A percentile compares a stretch with the other conserved stretches of the same genome.
These are phyloP conservation scores for Neofusicoccum laricinum DNA, from an alignment of 2,329 filamentous ascomycete species.

Conservation along the genomic window DNA sequence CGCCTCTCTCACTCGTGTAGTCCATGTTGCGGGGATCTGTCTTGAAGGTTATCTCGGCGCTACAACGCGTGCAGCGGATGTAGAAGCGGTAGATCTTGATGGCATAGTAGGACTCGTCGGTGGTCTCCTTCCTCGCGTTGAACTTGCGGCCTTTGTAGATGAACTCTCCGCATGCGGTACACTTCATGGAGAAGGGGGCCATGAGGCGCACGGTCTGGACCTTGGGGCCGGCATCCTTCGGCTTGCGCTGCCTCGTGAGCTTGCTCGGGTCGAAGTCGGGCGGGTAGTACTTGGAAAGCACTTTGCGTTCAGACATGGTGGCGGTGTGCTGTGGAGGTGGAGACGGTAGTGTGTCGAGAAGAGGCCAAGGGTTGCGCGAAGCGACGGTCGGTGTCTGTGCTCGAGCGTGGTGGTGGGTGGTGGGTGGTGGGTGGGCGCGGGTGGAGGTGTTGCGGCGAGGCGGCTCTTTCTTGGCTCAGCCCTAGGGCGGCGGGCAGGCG, in stretches of 20 bases:
- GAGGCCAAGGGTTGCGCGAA: neutral
- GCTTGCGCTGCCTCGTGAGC: slow-evolving; percentile 65
- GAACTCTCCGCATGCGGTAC: slow-evolving; percentile 69
- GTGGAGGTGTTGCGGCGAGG: neutral
- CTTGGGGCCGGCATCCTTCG: slow-evolving; percentile 72
- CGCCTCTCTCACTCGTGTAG: slow-evolving; percentile 76
- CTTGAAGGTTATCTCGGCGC: slow-evolving; percentile 83
- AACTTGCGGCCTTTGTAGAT: slow-evolving; percentile 94
- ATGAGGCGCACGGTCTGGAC: slow-evolving; percentile 86
- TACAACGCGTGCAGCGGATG: slow-evolving; percentile 81
- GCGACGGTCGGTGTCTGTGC: neutral
- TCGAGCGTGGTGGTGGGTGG: neutral
- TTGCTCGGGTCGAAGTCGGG: slow-evolving; percentile 87
- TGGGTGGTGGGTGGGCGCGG: neutral
- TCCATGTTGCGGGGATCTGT: slow-evolving; percentile 80
- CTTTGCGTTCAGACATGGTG: slow-evolving; percentile 82
- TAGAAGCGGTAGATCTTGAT: slow-evolving; percentile 90
- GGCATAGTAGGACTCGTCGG: slow-evolving; percentile 82
- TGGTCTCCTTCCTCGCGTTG: slow-evolving; percentile 91
- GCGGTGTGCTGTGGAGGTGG: too few relatives aligned
- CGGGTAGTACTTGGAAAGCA: slow-evolving; percentile 56
- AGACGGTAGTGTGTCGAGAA: neutral
- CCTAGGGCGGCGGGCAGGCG: neutral
- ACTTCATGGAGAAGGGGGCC: slow-evolving; percentile 82
- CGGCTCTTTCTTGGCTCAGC: neutral